Conservation (phyloP, 176 grass and related monocot genomes). For the Aegilops umbellulata region DNA sequence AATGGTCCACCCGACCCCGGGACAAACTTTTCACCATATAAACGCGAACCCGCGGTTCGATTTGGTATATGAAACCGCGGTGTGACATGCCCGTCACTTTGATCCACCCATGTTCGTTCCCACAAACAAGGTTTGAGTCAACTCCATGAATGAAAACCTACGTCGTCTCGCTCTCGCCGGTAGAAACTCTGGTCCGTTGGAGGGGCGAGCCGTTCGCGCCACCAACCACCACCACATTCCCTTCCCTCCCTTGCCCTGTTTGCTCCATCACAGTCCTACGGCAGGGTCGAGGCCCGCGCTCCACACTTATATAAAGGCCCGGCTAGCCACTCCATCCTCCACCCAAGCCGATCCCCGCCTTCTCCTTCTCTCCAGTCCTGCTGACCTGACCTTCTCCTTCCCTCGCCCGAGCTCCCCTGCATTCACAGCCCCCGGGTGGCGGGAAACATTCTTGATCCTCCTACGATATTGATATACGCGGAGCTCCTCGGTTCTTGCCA, state of each 20-base stretch:
- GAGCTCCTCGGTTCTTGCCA: neutral
- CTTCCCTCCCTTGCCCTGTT: constrained; percentile 18
- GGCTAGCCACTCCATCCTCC: neutral
- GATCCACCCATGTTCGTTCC: neutral
- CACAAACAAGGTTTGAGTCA: neutral
- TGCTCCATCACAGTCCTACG: constrained; percentile 3
- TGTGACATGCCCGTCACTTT: neutral
- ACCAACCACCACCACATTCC: neutral
- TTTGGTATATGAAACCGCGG: constrained; percentile 3
- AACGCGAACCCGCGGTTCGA: neutral
- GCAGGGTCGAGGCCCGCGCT: neutral
- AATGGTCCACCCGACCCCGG: neutral
- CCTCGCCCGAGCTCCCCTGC: neutral
- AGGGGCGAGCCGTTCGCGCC: neutral
- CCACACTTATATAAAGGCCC: constrained; percentile 30
- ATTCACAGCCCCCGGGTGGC: neutral
- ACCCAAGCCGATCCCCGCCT: neutral
- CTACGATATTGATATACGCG: neutral
- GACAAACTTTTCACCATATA: neutral
- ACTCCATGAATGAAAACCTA: neutral
- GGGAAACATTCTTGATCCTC: neutral
- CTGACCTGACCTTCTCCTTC: neutral
- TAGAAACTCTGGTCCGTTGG: neutral
- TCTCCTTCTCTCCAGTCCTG: neutral
- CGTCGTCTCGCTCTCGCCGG: neutral